A percentile compares a stretch with the other conserved stretches of the same genome.
Conservation (phyloP, 1,284 basidiomycete species). For the Irpex sp. region DNA sequence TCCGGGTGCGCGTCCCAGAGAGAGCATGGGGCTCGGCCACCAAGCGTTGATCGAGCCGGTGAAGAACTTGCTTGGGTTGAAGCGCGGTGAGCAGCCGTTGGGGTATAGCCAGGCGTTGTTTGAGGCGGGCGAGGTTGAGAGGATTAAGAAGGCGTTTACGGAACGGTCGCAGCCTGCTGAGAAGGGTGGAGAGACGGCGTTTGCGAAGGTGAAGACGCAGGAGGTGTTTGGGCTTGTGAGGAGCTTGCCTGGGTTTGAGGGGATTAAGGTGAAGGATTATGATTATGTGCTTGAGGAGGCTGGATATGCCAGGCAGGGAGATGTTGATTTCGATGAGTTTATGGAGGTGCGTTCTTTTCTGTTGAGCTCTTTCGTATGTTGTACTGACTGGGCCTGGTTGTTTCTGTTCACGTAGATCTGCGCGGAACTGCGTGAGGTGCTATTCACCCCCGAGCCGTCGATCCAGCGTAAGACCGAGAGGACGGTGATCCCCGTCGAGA, state of each 20-base stretch:
- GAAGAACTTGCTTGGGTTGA: constrained; percentile 28
- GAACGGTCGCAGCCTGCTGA: constrained; percentile 28
- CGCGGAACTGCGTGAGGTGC: constrained; percentile 78
- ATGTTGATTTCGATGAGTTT: constrained; percentile 76
- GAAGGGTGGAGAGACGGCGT: constrained; percentile 14
- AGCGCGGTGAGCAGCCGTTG: constrained; percentile 29
- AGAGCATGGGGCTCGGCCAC: constrained; percentile 28
- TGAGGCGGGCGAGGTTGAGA: constrained; percentile 65
- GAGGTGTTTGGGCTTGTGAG: constrained; percentile 43
- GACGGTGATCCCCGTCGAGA: constrained; percentile 77
- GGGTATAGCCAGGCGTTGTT: constrained; percentile 59
- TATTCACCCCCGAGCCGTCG: constrained; percentile 47
- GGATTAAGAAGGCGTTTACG: constrained; percentile 57
- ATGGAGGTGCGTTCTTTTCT: constrained; percentile 55
- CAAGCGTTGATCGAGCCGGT: constrained; percentile 34
- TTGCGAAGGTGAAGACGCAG: constrained; percentile 31
- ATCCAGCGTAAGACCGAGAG: constrained; percentile 37
- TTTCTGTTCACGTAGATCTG: constrained; percentile 51
- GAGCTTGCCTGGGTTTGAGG: constrained; percentile 50
- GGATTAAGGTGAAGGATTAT: constrained; percentile 53
- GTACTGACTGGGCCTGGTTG: constrained; percentile 4
- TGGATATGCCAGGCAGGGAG: constrained; percentile 53
- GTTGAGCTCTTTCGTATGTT: no score
- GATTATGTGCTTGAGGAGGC: constrained; percentile 76
- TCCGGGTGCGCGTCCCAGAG: constrained; percentile 31